Evolutionary conservation across 2,329 filamentous ascomycete genomes (phyloP).

Genomic region (Phialophora chinensis): DNA sequence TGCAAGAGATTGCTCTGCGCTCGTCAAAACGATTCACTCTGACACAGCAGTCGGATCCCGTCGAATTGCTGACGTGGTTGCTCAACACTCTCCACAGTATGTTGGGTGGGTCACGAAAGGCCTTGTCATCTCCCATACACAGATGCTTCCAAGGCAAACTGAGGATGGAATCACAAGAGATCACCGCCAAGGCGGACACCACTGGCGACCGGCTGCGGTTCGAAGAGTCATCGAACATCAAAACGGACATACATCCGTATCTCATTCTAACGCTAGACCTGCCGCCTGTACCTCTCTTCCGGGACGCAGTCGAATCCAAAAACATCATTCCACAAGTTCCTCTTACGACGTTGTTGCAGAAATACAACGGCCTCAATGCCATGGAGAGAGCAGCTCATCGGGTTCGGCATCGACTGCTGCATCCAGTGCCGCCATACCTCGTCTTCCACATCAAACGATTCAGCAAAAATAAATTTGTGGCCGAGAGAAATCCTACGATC

Average conservation of each 20-base stretch:
- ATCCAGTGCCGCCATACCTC: conserved; percentile 88
- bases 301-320: conserved; percentile 81
- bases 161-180: conserved; percentile 90
- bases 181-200: conserved; percentile 85
- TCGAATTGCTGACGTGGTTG: conserved; percentile 97
- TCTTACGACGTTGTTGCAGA: conserved; percentile 79
- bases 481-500: conserved; percentile 95
- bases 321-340: conserved; percentile 88
- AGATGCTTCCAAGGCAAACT: conserved; percentile 91
- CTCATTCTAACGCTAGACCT: conserved; percentile 92
- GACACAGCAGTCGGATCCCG: conserved; percentile 89
- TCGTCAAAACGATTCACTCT: conserved; percentile 93
- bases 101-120: conserved; percentile 87
- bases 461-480: conserved; percentile 93
- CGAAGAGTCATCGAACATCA: conserved; percentile 84
- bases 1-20: conserved; percentile 89
- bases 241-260: conserved; percentile 78
- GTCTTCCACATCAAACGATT: conserved; percentile 97
- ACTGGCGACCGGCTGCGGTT: conserved; percentile 85
- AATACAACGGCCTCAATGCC: conserved; percentile 87
- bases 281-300: conserved; percentile 89
- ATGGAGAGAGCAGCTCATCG: conserved; percentile 90
- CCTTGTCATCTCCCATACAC: conserved; percentile 84
- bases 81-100: conserved; percentile 93
- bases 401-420: conserved; percentile 84